These are phyloP conservation scores for Phellinidium pouzarii DNA, from an alignment of 1,284 basidiomycete species.

Conservation along the genomic window DNA sequence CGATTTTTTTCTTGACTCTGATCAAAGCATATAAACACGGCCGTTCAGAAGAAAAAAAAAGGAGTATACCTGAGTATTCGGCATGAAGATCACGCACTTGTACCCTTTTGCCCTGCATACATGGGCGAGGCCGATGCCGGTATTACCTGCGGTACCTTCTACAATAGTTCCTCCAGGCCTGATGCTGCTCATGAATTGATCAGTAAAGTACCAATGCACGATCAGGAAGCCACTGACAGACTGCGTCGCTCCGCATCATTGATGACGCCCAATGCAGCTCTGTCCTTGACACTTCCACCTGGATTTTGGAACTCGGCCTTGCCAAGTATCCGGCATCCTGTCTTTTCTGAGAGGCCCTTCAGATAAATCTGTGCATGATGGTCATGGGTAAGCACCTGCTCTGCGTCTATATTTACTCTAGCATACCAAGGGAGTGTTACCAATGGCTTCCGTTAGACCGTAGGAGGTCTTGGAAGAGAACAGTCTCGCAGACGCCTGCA, in stretches of 20 bases:
- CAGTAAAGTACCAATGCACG: constrained; percentile 1
- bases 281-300: constrained; percentile 98
- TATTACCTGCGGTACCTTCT: constrained; percentile 99
- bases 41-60: background rate
- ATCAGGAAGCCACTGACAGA: constrained; percentile 39
- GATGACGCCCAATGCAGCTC: constrained; percentile 89
- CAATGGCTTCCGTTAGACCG: constrained; percentile 86
- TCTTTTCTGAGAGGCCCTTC: constrained; percentile 79
- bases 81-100: constrained; percentile 99
- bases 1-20: constrained; percentile 97
- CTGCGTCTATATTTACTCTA: background rate
- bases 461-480: constrained; percentile 56
- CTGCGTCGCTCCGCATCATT: constrained; percentile 85
- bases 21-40: background rate
- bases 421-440: constrained; percentile 89
- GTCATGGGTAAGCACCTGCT: background rate
- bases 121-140: constrained; percentile 93
- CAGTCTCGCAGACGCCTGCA: constrained; percentile 31
- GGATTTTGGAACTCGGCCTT: constrained; percentile 99
- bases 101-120: constrained; percentile 92
- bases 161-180: constrained; percentile 92
- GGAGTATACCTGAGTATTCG: constrained; percentile 74
- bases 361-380: constrained; percentile 63
- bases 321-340: constrained; percentile 85
- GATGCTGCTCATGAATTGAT: constrained; percentile 43